Evolutionary conservation across 306 rosid species (phyloP), one percentile per base, ranked within the genome.

Genomic region (Vicia sativa): DNA sequence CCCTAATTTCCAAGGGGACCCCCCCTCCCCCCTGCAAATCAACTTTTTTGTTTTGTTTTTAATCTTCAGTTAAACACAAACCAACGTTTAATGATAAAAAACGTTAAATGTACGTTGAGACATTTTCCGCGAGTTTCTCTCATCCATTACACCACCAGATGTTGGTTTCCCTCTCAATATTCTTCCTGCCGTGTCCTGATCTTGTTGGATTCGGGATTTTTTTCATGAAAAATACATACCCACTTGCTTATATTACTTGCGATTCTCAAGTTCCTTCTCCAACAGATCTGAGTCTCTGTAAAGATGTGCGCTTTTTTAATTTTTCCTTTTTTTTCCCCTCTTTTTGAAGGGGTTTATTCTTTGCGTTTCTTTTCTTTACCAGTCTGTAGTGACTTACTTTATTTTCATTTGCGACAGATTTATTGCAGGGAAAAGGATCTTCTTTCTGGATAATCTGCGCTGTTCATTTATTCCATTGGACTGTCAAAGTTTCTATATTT

Each of bases 401-500:
- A 69, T 72, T 55, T 83, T 85, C 75, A 71, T 81, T 70, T 75
- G 74, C 82, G 84, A 79, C 97, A 79, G 87, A 84, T 88, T 83
- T 79, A 83, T 81, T 75, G 79, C 91, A 74, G 86, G 75, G 85
- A 58, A 83, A 85, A 83, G 87, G 89, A 84, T 91, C 87, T 81
- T 78, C 77, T 78, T 81, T 86, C 81, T 62, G 72, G 73, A 74
- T 69, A 78, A 77, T 50, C 72, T 75, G 75, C 65, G 74, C 64
- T 58, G 68, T 70, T 67, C 53, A 64, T 59, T 81, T 65, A 54
- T 83, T 83, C 87, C 70, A 44, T 55, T 77, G 81, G 77, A 82
- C 74, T 75, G 70, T 76, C 74, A 81, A 68, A 79, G 78, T 26
- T 66, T 59, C 74, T 71, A 74, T 77, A 72, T 70, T 72, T 71